Percentiles rank a stretch among this genome's conserved stretches.
These are phyloP conservation scores for Articulospora tetracladia DNA, from an alignment of 495 filamentous ascomycete genomes.

Conservation along the genomic window DNA sequence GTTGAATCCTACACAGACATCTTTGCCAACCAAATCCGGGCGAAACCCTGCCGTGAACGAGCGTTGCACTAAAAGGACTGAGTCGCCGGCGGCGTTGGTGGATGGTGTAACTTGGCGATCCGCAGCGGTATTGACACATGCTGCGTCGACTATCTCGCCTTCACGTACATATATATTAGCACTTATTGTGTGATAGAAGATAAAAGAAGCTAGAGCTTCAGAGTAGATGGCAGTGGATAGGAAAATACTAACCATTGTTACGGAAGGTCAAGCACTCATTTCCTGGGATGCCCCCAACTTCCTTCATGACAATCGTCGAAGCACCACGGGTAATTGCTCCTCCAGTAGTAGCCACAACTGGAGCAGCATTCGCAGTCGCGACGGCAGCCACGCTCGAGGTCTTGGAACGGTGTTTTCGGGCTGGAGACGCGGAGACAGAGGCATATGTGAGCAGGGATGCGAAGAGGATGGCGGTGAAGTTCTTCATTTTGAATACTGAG, in stretches of 20 bases:
- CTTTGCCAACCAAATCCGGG: conserved; percentile 26
- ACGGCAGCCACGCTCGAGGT: neutral
- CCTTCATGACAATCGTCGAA: conserved; percentile 27
- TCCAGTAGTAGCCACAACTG: neutral
- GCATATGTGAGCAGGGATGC: neutral
- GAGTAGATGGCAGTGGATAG: neutral
- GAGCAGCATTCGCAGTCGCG: neutral
- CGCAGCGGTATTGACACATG: conserved; percentile 28
- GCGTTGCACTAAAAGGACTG: conserved; percentile 27
- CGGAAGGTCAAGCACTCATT: conserved; percentile 33
- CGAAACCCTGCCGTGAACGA: conserved; percentile 25
- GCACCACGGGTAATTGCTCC: conserved; percentile 3
- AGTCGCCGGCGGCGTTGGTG: conserved; percentile 13
- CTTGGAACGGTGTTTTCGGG: neutral
- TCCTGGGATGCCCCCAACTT: conserved; percentile 27
- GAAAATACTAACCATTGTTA: conserved; percentile 26
- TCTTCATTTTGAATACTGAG: neutral
- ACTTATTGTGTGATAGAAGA: neutral
- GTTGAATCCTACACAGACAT: conserved; percentile 30
- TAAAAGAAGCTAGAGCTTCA: neutral
- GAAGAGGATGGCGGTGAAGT: neutral
- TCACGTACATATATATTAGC: conserved; percentile 6
- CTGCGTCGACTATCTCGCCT: conserved; percentile 32
- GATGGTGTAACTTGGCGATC: conserved; percentile 32
- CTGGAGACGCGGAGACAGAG: neutral